Evolutionary conservation across 139 green algal genomes (phyloP).

Genomic region (Picochlorum costavermella): DNA sequence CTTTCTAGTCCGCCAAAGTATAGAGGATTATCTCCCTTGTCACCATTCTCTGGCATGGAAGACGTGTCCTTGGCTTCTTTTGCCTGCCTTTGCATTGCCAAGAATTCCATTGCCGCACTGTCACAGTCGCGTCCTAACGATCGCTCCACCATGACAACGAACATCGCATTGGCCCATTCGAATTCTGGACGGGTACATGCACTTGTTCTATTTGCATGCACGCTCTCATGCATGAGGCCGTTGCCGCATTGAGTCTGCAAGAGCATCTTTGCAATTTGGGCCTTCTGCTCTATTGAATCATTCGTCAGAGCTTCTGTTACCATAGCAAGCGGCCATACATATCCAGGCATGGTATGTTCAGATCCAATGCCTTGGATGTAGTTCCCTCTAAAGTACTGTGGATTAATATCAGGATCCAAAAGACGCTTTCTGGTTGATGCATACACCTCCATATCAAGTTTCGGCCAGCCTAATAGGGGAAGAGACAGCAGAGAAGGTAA

Average conservation of each 20-base stretch:
- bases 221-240: slow-evolving; percentile 46
- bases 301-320: slow-evolving; percentile 9
- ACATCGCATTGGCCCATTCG: slow-evolving; percentile 49
- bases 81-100: slow-evolving; percentile 13
- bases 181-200: slow-evolving; percentile 26
- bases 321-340: slow-evolving; percentile 44
- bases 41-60: too few relatives aligned
- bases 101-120: too few relatives aligned
- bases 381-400: slow-evolving; percentile 33
- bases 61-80: background rate
- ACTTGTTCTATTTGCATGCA: slow-evolving; percentile 12
- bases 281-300: slow-evolving; percentile 5
- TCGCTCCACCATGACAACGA: slow-evolving; percentile 33
- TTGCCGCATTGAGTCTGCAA: slow-evolving; percentile 37
- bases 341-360: slow-evolving; percentile 32
- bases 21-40: too few relatives aligned
- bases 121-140: slow-evolving; percentile 35
- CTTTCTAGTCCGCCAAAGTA: too few relatives aligned
- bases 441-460: slow-evolving; percentile 32
- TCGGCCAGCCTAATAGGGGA: slow-evolving; percentile 44
- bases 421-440: slow-evolving; percentile 23
- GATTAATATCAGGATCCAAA: slow-evolving; percentile 24
- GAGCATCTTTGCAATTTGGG: slow-evolving; percentile 21
- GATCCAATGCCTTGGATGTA: slow-evolving; percentile 38
- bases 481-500: slow-evolving; percentile 51